Conservation (phyloP, 2,329 filamentous ascomycete species). For the Stemphylium beticola region DNA sequence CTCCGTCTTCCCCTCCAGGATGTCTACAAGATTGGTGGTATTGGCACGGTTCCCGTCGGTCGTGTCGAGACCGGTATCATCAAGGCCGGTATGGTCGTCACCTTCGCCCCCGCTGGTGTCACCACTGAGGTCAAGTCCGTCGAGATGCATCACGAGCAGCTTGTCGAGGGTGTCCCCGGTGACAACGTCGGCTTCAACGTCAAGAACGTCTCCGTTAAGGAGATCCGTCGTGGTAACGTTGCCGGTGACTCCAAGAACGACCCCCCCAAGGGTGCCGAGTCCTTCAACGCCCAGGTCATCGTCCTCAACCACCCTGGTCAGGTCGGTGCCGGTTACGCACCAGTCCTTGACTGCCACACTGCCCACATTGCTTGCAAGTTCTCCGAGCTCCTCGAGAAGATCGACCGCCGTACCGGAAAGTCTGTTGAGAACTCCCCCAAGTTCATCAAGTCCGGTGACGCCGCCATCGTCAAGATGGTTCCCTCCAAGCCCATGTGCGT, state of each 20-base stretch:
- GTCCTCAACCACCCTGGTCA: slow-evolving; percentile 99
- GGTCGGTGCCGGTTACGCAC: slow-evolving; percentile 98
- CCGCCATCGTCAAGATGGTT: slow-evolving; percentile 99
- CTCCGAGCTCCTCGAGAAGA: slow-evolving; percentile 99
- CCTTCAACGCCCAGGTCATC: slow-evolving; percentile 99
- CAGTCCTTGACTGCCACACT: slow-evolving; percentile 99
- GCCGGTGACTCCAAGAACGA: slow-evolving; percentile 99
- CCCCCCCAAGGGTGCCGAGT: slow-evolving; percentile 84
- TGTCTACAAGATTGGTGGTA: slow-evolving; percentile 99
- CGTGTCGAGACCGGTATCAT: slow-evolving; percentile 99
- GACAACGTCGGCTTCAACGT: slow-evolving; percentile 99
- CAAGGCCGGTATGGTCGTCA: slow-evolving; percentile 90
- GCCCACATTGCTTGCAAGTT: slow-evolving; percentile 99
- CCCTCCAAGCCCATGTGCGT: slow-evolving; percentile 99
- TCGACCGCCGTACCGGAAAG: slow-evolving; percentile 99
- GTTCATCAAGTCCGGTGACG: slow-evolving; percentile 99
- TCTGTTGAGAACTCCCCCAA: slow-evolving; percentile 89
- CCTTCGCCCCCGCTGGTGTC: slow-evolving; percentile 97
- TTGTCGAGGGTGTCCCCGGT: slow-evolving; percentile 90
- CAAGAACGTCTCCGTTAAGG: slow-evolving; percentile 99
- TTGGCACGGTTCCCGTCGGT: slow-evolving; percentile 99
- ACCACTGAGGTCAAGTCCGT: slow-evolving; percentile 99
- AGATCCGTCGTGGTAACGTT: slow-evolving; percentile 99
- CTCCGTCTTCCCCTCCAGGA: slow-evolving; percentile 99
- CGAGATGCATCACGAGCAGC: slow-evolving; percentile 99